Evolutionary conservation across 768 basidiomycete genomes (phyloP), one percentile per base, ranked within the genome.

Genomic region (Termitomyces sp.): DNA sequence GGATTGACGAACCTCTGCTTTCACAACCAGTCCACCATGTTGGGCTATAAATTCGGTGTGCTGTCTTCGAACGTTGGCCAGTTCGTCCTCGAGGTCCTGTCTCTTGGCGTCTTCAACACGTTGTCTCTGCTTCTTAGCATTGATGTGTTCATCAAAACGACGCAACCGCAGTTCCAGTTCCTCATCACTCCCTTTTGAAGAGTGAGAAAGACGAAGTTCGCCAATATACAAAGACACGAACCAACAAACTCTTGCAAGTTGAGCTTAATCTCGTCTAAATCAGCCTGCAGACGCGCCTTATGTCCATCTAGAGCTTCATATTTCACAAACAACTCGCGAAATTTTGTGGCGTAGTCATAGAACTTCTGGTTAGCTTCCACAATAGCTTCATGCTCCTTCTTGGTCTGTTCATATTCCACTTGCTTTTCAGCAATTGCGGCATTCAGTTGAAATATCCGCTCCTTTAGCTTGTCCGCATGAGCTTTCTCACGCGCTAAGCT

Each of bases 391-490:
- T 88, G 85, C 59, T 83, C 71, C 14, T 75, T 78, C 65, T 88
- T 86, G 14, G 85, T 80, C 42, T 86, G 80, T 57, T 95, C 90
- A 48, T 86, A 85, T 54, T 90, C 82, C 4, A 83, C 75, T 60
- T 94, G 85, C 67, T 92, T 95, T 0, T 77, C 72, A 4, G 84
- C 80, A 63, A 96, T 86, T 1, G 71, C 68, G 1, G 78, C 72
- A 51, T 80, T 85, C 58, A 89, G 73, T 0, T 88, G 85, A 16
- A 79, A 69, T 32, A 90, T 75, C 12, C 88, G 85, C 4, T 71
- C 77, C 60, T 79, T 87, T 35, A 96, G 84, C 68, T 92, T 91
- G 66, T 95, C 92, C 0, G 95, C 83, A 54, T 94, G 89, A 8
- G 82, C 78, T 66, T 97, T 97, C 73, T 98, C 93, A 21, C 81